Percentiles rank a stretch among this genome's conserved stretches.
Evolutionary conservation across 192 early-diverging fungal genomes (phyloP).

Genomic region (Oehlia diaphana): DNA sequence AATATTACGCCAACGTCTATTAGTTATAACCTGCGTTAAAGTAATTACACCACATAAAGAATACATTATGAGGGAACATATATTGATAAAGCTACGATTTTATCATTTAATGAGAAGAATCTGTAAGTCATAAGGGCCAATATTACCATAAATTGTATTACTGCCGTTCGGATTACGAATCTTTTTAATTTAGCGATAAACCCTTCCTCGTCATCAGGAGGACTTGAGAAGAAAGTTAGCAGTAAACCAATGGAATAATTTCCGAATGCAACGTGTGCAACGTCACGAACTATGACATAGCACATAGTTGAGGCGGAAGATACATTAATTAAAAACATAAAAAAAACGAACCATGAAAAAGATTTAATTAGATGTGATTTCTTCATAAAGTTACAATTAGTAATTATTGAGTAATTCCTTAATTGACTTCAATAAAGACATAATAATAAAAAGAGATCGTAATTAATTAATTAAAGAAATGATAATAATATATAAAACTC

Average conservation of each 20-base stretch:
- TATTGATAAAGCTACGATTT: neutral
- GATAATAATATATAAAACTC: no score
- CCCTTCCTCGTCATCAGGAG: neutral
- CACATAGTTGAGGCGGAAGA: slow-evolving; percentile 2
- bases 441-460: no score
- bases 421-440: no score
- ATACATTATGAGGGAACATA: neutral
- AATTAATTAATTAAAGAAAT: no score
- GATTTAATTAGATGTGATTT: no score
- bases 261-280: neutral
- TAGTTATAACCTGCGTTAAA: slow-evolving; percentile 5
- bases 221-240: slow-evolving; percentile 2
- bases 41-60: slow-evolving; percentile 1
- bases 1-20: neutral
- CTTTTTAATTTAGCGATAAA: neutral
- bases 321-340: neutral
- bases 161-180: slow-evolving; percentile 6
- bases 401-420: no score
- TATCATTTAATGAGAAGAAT: slow-evolving; percentile 9
- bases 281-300: neutral
- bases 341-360: neutral
- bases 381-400: no score
- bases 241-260: slow-evolving; percentile 11
- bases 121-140: slow-evolving; percentile 5
- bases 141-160: neutral